phyloP scores from a whole-genome alignment of 306 rosid species.

The Leucaena leucocephala region DNA sequence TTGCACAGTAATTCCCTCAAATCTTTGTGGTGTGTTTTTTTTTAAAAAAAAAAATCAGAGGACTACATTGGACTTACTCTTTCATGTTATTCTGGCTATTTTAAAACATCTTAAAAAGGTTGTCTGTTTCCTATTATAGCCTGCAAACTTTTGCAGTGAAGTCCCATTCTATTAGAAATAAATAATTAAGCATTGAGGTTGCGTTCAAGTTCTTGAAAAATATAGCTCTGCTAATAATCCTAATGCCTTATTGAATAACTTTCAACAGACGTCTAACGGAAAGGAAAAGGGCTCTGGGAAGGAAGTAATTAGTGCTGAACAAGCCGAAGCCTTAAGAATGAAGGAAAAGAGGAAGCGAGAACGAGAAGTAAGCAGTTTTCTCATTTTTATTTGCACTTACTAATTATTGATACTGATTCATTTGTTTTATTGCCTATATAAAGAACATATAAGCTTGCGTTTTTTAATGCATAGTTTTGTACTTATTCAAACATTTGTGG shows the following conservation, averaged over 20 bases:
- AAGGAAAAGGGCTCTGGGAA: constrained; percentile 54
- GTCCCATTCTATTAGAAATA: background rate
- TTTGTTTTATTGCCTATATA: background rate
- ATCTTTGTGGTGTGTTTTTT: background rate
- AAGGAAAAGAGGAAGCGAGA: constrained; percentile 94
- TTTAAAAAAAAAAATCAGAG: background rate
- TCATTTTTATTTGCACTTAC: too few relatives aligned
- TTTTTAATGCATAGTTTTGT: constrained; percentile 3
- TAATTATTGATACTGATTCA: background rate
- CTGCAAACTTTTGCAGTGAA: constrained; percentile 8
- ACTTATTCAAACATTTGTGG: constrained; percentile 25
- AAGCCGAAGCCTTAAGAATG: constrained; percentile 78
- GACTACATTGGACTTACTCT: background rate
- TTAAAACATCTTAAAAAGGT: background rate
- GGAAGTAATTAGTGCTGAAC: constrained; percentile 71
- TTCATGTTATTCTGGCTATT: background rate
- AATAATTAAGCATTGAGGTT: background rate
- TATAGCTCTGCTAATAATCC: constrained; percentile 7
- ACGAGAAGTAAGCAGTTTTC: constrained; percentile 58
- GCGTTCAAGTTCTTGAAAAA: constrained; percentile 9
- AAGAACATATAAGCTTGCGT: background rate
- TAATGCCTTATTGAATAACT: constrained; percentile 16
- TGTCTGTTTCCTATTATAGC: background rate
- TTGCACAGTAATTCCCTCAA: too few relatives aligned
- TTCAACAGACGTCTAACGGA: constrained; percentile 56